A percentile compares a stretch with the other conserved stretches of the same genome.
phyloP scores from a whole-genome alignment of 2,329 filamentous ascomycete genomes.

The Aspergillus caelatus region DNA sequence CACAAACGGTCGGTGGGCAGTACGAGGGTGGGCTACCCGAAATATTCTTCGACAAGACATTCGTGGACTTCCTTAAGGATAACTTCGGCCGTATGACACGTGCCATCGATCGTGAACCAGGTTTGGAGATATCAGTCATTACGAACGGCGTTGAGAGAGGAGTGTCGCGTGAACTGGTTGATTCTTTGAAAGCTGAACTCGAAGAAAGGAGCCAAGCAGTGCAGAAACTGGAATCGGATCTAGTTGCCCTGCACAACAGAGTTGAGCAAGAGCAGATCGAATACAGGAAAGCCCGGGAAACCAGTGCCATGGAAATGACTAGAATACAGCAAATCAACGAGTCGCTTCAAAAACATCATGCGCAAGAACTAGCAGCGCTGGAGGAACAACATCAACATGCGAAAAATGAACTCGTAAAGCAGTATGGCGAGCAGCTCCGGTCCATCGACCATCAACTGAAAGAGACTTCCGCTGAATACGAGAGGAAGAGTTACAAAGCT shows the following conservation, averaged over 20 bases:
- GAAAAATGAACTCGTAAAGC: slow-evolving; percentile 45
- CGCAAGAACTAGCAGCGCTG: slow-evolving; percentile 63
- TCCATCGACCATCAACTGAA: slow-evolving; percentile 53
- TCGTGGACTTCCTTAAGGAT: slow-evolving; percentile 94
- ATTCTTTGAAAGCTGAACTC: slow-evolving; percentile 76
- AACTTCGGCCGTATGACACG: slow-evolving; percentile 85
- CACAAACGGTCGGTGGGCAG: slow-evolving; percentile 64
- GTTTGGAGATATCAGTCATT: slow-evolving; percentile 79
- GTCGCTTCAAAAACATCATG: slow-evolving; percentile 69
- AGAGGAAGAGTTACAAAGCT: slow-evolving; percentile 40
- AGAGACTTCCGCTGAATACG: slow-evolving; percentile 43
- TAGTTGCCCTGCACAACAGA: slow-evolving; percentile 58
- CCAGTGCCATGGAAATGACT: slow-evolving; percentile 55
- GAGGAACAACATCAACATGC: slow-evolving; percentile 52
- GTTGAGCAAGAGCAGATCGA: slow-evolving; percentile 73
- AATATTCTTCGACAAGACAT: slow-evolving; percentile 81
- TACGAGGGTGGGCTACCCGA: slow-evolving; percentile 66
- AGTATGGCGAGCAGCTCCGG: slow-evolving; percentile 50
- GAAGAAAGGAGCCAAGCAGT: slow-evolving; percentile 69
- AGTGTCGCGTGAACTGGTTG: slow-evolving; percentile 90
- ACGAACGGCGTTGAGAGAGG: slow-evolving; percentile 82
- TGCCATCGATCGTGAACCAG: slow-evolving; percentile 88
- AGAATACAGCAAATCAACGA: slow-evolving; percentile 70
- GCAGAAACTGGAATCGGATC: slow-evolving; percentile 59
- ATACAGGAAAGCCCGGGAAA: slow-evolving; percentile 67